phyloP scores from a whole-genome alignment of 805 yeast species.

The Candida alai region DNA sequence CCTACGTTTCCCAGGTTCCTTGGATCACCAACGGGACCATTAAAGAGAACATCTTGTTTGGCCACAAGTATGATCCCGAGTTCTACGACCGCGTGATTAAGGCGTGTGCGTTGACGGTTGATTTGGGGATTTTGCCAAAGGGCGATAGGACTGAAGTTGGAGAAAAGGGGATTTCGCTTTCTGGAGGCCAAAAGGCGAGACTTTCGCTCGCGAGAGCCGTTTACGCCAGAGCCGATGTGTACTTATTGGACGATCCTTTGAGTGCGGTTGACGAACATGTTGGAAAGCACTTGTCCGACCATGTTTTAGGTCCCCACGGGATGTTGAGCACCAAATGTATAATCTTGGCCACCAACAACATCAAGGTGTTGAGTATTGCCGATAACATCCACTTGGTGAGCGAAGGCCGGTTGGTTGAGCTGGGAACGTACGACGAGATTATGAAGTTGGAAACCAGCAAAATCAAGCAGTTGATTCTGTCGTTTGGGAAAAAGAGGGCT shows the following conservation, averaged over 20 bases:
- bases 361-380: constrained; percentile 76
- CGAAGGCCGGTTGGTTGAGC: constrained; percentile 65
- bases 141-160: constrained; percentile 94
- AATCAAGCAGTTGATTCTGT: constrained; percentile 52
- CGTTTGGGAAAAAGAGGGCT: constrained; percentile 55
- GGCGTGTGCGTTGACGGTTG: constrained; percentile 85
- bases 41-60: constrained; percentile 86
- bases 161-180: constrained; percentile 92
- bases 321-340: constrained; percentile 69
- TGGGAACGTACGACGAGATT: constrained; percentile 57
- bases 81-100: constrained; percentile 77
- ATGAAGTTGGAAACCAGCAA: constrained; percentile 43
- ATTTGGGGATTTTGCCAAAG: constrained; percentile 74
- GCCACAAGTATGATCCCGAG: constrained; percentile 74
- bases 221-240: constrained; percentile 89
- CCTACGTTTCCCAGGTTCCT: constrained; percentile 90
- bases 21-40: constrained; percentile 98
- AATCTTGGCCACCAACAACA: constrained; percentile 81
- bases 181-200: constrained; percentile 98
- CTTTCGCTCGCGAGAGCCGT: constrained; percentile 93
- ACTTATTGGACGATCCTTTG: constrained; percentile 85
- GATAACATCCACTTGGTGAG: constrained; percentile 63
- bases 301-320: constrained; percentile 81
- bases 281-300: constrained; percentile 76
- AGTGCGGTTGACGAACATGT: constrained; percentile 99